Evolutionary conservation across 495 filamentous ascomycete genomes (phyloP), one percentile per base, ranked within the genome.

Genomic region (Emericellopsis terricola): DNA sequence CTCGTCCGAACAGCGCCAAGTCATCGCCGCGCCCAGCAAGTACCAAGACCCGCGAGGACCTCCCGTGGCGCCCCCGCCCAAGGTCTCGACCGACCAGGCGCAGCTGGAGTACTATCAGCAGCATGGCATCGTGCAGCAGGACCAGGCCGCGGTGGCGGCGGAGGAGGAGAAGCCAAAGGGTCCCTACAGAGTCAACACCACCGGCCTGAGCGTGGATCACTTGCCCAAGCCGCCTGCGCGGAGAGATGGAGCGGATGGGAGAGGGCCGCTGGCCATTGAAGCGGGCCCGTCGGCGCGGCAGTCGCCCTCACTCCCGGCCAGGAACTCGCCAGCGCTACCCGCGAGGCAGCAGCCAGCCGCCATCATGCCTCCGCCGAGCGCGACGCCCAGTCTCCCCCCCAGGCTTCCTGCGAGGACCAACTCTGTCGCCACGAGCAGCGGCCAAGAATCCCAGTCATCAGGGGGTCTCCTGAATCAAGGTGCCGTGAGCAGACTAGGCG

Each of bases 181-280:
- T 15, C 80, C 80, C 17, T 87, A 78, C 47, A 65, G 68, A 11
- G 57, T 59, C 20, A 64, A 89, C 50, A 79, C 72, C 5, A 85
- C 78, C 1, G 80, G 78, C 8, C 49, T 85, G 14, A 65, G 68
- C 27, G 80, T 77, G 3, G 50, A 67, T 18, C 55, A 74, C 50
- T 63, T 86, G 3, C 81, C 81, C 11, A 71, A 74, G 19, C 82
- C 83, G 13, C 83, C 82, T 2, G 59, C 57, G 14, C 65, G 76
- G 15, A 51, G 60, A 31, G 64, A 65, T 38, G 63, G 54, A 20
- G 57, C 59, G 2, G 57, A 58, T 26, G 43, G 52, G 19, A 45
- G 60, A 34, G 39, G 45, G 19, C 40, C 47, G 11, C 31, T 39
- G 15, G n/a, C n/a, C n/a, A n/a, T n/a, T n/a, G n/a, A n/a, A n/a